Evolutionary conservation across 495 filamentous ascomycete species (phyloP).

Genomic region (Amniculicola lignicola): DNA sequence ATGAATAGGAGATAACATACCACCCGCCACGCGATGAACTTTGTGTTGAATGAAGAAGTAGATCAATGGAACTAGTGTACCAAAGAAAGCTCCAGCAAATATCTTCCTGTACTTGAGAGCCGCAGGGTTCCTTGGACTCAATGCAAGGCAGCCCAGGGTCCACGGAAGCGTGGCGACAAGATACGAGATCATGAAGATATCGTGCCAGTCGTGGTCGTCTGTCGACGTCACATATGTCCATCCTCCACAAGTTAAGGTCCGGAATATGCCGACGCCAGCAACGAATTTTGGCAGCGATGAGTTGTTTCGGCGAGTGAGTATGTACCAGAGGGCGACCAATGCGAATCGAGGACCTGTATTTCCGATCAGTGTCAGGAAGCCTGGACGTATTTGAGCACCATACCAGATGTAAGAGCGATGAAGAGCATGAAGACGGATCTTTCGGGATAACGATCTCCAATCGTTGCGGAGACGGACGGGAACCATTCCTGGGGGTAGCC

Average conservation of each 20-base stretch:
- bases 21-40: conserved; percentile 89
- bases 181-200: conserved; percentile 99
- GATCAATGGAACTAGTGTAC: conserved; percentile 81
- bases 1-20: conserved; percentile 51
- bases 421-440: conserved; percentile 95
- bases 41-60: conserved; percentile 99
- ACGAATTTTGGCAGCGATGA: conserved; percentile 76
- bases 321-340: conserved; percentile 88
- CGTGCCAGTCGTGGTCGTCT: conserved; percentile 97
- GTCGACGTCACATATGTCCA: conserved; percentile 99
- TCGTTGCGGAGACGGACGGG: conserved; percentile 96
- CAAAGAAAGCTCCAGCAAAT: conserved; percentile 81
- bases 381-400: not conserved
- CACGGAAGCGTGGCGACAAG: conserved; percentile 91
- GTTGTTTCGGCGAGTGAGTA: conserved; percentile 75
- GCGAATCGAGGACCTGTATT: conserved; percentile 77
- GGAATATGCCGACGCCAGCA: conserved; percentile 73
- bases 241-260: conserved; percentile 91
- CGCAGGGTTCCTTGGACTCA: conserved; percentile 80
- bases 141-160: conserved; percentile 84
- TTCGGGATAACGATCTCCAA: conserved; percentile 96
- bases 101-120: conserved; percentile 89
- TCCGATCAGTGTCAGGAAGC: conserved; percentile 9
- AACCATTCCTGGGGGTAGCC: conserved; percentile 99
- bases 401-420: conserved; percentile 92